Conservation (phyloP, 345 rosid species). For the Citrus reticulata region DNA sequence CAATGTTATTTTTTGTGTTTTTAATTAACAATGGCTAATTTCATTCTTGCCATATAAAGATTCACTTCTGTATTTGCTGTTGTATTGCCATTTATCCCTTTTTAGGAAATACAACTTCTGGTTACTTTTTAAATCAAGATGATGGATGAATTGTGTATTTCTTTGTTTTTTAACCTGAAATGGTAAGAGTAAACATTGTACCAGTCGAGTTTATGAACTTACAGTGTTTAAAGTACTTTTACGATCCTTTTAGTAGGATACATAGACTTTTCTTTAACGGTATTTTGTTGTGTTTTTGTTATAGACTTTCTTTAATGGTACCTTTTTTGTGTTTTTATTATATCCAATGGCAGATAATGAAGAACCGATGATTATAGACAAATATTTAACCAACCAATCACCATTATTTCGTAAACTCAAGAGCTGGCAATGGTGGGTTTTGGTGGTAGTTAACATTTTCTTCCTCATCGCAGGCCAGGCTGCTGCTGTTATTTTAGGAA, state of each 20-base stretch:
- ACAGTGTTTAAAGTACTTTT: neutral
- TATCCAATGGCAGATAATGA: constrained; percentile 29
- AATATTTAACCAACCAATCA: constrained; percentile 6
- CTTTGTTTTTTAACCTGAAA: neutral
- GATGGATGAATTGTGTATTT: neutral
- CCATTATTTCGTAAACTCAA: constrained; percentile 32
- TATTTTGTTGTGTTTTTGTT: neutral
- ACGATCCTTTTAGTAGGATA: neutral
- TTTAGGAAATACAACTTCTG: neutral
- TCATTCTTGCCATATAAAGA: neutral
- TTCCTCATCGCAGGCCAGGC: constrained; percentile 62
- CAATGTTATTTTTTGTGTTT: neutral
- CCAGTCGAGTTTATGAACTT: neutral
- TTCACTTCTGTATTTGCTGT: neutral
- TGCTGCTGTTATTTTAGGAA: constrained; percentile 60
- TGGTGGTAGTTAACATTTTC: constrained; percentile 35
- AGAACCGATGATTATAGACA: constrained; percentile 26
- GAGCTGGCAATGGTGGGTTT: constrained; percentile 61
- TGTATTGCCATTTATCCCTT: neutral
- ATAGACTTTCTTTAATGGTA: neutral
- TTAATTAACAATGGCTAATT: neutral
- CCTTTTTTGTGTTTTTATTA: neutral
- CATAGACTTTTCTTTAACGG: neutral
- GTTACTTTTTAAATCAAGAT: neutral
- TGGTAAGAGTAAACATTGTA: neutral